These are phyloP conservation scores for Dactylella cylindrospora DNA, from an alignment of 2,329 filamentous ascomycete species.

Conservation along the genomic window DNA sequence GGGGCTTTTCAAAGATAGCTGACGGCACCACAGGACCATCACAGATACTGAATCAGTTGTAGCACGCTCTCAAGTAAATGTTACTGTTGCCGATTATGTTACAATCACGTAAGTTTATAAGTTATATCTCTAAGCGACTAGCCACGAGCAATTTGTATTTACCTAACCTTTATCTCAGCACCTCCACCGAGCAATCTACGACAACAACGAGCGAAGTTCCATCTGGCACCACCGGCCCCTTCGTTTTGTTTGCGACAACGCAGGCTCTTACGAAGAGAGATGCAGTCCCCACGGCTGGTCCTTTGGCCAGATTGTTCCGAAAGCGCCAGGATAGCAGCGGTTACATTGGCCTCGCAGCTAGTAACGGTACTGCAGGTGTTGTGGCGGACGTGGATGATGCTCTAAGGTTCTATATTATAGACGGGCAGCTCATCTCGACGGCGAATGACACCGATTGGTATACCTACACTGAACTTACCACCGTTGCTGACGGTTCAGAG, in stretches of 20 bases:
- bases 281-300: conserved; percentile 1
- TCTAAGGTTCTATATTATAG: conserved; percentile 22
- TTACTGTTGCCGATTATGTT: too few relatives aligned
- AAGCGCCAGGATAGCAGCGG: conserved; percentile 16
- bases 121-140: too few relatives aligned
- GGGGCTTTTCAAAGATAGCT: too few relatives aligned
- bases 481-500: conserved; percentile 27
- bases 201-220: conserved; percentile 5
- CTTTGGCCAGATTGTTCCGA: neutral
- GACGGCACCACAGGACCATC: too few relatives aligned
- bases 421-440: conserved; percentile 23
- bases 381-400: neutral
- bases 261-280: neutral
- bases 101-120: too few relatives aligned
- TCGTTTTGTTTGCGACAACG: conserved; percentile 9
- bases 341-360: conserved; percentile 27
- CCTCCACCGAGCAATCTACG: too few relatives aligned
- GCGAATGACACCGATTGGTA: conserved; percentile 15
- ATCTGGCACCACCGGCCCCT: conserved; percentile 17
- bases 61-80: too few relatives aligned
- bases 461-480: conserved; percentile 27
- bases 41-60: too few relatives aligned
- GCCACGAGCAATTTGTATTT: too few relatives aligned
- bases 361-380: conserved; percentile 24
- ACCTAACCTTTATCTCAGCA: too few relatives aligned